A percentile compares a stretch with the other conserved stretches of the same genome.
phyloP scores from a whole-genome alignment of 2,329 filamentous ascomycete species.

The Fusarium anthophilum region DNA sequence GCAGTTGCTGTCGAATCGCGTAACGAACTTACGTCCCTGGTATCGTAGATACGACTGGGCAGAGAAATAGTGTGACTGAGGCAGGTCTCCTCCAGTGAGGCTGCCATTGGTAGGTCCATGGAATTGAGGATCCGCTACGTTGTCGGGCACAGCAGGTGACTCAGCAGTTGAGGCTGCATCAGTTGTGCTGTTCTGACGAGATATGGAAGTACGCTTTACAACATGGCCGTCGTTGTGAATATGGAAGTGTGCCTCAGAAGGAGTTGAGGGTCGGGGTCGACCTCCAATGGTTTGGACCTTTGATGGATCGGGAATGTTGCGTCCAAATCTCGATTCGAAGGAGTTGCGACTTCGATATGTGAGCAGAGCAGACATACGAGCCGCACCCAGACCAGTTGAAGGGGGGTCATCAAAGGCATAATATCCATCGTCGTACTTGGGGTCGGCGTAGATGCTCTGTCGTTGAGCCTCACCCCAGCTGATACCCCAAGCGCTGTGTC shows the following conservation, averaged over 20 bases:
- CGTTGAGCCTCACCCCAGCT: constrained; percentile 90
- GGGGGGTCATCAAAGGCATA: constrained; percentile 90
- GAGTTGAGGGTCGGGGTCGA: constrained; percentile 65
- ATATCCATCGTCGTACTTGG: constrained; percentile 98
- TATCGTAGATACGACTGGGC: constrained; percentile 98
- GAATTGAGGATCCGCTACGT: constrained; percentile 70
- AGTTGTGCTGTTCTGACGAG: constrained; percentile 56
- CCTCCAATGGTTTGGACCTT: constrained; percentile 85
- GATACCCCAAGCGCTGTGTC: constrained; percentile 89
- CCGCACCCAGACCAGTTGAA: constrained; percentile 85
- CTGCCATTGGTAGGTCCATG: constrained; percentile 67
- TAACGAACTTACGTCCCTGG: constrained; percentile 95
- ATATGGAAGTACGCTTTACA: constrained; percentile 63
- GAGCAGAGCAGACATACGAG: constrained; percentile 94
- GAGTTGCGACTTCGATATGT: constrained; percentile 98
- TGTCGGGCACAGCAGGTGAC: constrained; percentile 38
- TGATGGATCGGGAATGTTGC: constrained; percentile 88
- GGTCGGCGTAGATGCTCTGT: constrained; percentile 96
- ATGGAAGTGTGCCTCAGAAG: constrained; percentile 77
- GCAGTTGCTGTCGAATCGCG: constrained; percentile 97
- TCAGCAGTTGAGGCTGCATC: constrained; percentile 43
- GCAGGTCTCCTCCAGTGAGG: constrained; percentile 61
- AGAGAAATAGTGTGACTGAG: constrained; percentile 90
- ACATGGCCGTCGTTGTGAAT: constrained; percentile 86
- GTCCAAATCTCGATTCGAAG: constrained; percentile 93